Conservation (phyloP, 176 grass and related monocot genomes). For the Puccinellia tenuiflora region DNA sequence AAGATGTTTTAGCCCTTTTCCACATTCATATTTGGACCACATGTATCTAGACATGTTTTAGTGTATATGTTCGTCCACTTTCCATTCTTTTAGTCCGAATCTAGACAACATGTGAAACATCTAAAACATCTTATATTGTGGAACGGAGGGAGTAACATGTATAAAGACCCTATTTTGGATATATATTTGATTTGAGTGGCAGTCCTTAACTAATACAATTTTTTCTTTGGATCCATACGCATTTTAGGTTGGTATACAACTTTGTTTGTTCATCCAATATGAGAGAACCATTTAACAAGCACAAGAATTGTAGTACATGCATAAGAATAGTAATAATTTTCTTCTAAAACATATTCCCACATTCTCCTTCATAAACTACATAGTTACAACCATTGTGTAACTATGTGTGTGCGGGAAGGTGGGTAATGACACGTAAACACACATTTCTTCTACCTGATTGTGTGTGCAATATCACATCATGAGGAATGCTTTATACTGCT, state of each 20-base stretch:
- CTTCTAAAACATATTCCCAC: background rate
- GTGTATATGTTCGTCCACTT: too few species aligned
- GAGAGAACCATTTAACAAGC: background rate
- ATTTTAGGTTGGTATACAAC: background rate
- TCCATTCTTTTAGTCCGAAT: too few species aligned
- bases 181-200: background rate
- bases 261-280: background rate
- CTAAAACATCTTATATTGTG: too few species aligned
- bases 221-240: background rate
- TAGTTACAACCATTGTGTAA: background rate
- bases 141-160: too few species aligned
- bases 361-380: background rate
- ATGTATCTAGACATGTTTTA: too few species aligned
- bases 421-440: background rate
- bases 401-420: too few species aligned
- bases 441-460: background rate
- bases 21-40: too few species aligned
- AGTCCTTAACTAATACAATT: background rate
- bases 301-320: background rate
- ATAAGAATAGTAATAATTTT: background rate
- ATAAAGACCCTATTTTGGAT: too few species aligned
- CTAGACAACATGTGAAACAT: too few species aligned
- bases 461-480: background rate
- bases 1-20: too few species aligned
- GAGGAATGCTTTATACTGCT: background rate